Conservation (phyloP, 2,329 filamentous ascomycete genomes). For the Botryotinia globosa region DNA sequence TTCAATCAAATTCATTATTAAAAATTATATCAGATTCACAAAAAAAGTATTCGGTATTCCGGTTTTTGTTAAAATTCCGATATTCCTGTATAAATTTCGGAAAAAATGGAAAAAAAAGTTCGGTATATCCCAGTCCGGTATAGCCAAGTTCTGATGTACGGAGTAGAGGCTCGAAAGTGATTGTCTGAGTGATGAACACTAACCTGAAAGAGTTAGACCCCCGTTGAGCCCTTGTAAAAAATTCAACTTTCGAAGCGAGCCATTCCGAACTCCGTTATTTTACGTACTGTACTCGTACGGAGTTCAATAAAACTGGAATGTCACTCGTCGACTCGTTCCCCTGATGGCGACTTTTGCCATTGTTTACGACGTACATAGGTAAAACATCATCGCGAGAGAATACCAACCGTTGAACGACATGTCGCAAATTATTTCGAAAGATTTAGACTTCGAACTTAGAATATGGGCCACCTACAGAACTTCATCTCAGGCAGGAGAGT, state of each 20-base stretch:
- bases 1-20: too few species aligned
- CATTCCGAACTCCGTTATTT: neutral
- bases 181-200: neutral
- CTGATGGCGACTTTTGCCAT: neutral
- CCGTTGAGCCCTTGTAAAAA: neutral
- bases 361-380: neutral
- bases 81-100: too few species aligned
- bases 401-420: neutral
- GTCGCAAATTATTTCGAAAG: neutral
- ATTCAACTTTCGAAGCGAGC: neutral
- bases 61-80: too few species aligned
- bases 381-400: neutral
- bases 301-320: neutral
- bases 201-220: too few species aligned
- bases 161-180: too few species aligned
- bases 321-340: neutral
- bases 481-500: conserved; percentile 32
- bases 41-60: too few species aligned
- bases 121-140: too few species aligned
- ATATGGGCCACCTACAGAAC: conserved; percentile 27
- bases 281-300: neutral
- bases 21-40: too few species aligned
- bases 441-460: neutral
- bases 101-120: too few species aligned
- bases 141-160: too few species aligned